Percentiles rank a stretch among this genome's conserved stretches.
Evolutionary conservation across 148 eudicot genomes (phyloP).

Genomic region (Linanthus parryae): DNA sequence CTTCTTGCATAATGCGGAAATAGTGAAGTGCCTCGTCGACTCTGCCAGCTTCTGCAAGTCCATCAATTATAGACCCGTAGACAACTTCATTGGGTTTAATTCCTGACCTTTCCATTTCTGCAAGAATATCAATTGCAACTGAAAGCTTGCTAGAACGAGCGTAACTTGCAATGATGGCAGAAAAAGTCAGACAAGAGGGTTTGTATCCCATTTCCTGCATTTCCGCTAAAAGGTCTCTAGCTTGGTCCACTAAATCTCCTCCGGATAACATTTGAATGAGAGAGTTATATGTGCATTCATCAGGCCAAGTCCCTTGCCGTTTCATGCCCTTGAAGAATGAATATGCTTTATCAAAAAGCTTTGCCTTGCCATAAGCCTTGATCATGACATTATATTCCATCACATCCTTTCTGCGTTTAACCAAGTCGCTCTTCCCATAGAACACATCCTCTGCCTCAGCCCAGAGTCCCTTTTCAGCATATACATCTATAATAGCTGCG

Average conservation of each 20-base stretch:
- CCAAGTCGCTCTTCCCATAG: slow-evolving; percentile 31
- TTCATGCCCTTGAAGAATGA: slow-evolving; percentile 73
- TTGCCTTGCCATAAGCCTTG: slow-evolving; percentile 80
- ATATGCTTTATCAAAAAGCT: slow-evolving; percentile 65
- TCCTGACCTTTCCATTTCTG: slow-evolving; percentile 48
- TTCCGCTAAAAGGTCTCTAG: slow-evolving; percentile 52
- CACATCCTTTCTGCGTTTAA: slow-evolving; percentile 52
- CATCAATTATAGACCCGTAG: slow-evolving; percentile 76
- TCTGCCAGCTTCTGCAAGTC: slow-evolving; percentile 70
- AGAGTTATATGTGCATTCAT: slow-evolving; percentile 76
- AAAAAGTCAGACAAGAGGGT: slow-evolving; percentile 51
- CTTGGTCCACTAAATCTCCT: slow-evolving; percentile 59
- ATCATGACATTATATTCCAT: slow-evolving; percentile 78
- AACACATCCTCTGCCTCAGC: slow-evolving; percentile 83
- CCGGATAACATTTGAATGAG: slow-evolving; percentile 81
- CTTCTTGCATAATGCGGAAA: slow-evolving; percentile 50
- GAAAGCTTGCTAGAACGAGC: slow-evolving; percentile 44
- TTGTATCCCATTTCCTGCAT: slow-evolving; percentile 62
- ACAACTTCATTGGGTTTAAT: slow-evolving; percentile 78
- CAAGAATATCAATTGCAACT: slow-evolving; percentile 47
- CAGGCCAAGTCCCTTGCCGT: slow-evolving; percentile 81
- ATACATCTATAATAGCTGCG: slow-evolving; percentile 71
- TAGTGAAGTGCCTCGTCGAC: slow-evolving; percentile 56
- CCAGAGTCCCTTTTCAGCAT: slow-evolving; percentile 77
- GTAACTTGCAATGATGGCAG: slow-evolving; percentile 59